These are phyloP conservation scores for Magnaporthales sp. DNA, from an alignment of 2,329 filamentous ascomycete species.

Conservation along the genomic window DNA sequence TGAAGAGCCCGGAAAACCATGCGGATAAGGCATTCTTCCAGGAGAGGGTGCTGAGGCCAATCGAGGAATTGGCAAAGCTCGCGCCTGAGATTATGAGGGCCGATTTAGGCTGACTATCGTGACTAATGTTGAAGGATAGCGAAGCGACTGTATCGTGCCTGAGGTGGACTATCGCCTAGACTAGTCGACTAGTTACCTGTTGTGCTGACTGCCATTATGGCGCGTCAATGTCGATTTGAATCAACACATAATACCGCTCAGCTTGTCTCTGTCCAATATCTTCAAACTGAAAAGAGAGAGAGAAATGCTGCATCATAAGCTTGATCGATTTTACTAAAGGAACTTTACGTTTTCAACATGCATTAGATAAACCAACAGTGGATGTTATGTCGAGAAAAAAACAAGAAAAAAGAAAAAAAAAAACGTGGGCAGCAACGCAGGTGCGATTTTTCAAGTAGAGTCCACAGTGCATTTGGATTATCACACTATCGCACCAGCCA, in stretches of 20 bases:
- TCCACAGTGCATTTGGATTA: neutral
- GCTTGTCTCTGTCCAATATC: neutral
- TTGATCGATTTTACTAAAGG: neutral
- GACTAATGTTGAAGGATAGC: neutral
- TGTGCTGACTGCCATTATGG: neutral
- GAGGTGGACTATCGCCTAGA: too few relatives aligned
- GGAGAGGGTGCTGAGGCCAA: conserved; percentile 36
- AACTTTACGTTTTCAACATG: too few relatives aligned
- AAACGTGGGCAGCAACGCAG: neutral
- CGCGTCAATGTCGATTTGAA: too few relatives aligned
- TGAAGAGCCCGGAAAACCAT: conserved; percentile 25
- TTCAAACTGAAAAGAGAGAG: neutral
- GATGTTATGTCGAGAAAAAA: neutral
- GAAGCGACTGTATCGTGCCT: neutral
- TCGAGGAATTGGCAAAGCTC: conserved; percentile 36
- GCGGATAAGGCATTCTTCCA: conserved; percentile 38
- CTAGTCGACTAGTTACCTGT: too few relatives aligned
- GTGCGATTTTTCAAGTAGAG: neutral
- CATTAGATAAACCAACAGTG: too few relatives aligned
- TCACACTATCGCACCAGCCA: neutral
- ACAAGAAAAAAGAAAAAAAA: too few relatives aligned
- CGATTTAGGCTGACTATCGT: conserved; percentile 22
- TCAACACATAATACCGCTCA: neutral
- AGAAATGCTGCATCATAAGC: neutral
- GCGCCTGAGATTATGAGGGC: conserved; percentile 32